Percentiles rank a stretch among this genome's conserved stretches.
Evolutionary conservation across 306 rosid species (phyloP).

Genomic region (Phaseolus lunatus): DNA sequence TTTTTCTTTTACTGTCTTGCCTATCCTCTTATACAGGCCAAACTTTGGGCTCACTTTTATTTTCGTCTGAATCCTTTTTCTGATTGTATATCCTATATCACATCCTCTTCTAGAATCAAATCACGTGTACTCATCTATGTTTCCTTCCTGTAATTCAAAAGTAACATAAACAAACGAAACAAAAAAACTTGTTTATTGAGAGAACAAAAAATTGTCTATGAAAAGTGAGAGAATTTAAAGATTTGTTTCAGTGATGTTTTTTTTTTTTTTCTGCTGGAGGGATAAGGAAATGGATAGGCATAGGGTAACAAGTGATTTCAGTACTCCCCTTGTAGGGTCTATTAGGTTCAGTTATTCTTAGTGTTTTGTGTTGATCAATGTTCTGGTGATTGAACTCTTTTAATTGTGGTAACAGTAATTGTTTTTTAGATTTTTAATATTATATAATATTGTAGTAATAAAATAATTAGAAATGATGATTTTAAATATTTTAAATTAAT

Average conservation of each 20-base stretch:
- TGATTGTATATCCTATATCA: too few species aligned
- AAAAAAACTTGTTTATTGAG: not conserved
- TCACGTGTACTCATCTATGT: too few species aligned
- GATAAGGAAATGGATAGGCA: not conserved
- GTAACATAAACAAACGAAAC: not conserved
- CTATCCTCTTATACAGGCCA: too few species aligned
- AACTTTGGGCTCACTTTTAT: too few species aligned
- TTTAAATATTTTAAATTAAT: too few species aligned
- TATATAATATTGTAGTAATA: too few species aligned
- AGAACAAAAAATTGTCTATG: too few species aligned
- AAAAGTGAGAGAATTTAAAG: not conserved
- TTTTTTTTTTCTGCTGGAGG: not conserved
- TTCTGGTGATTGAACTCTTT: not conserved
- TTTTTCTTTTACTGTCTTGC: too few species aligned
- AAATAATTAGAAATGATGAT: not conserved
- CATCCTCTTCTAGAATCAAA: too few species aligned
- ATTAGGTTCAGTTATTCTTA: slow-evolving; percentile 1
- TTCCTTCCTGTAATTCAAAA: not conserved
- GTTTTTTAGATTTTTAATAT: too few species aligned
- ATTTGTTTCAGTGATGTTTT: not conserved
- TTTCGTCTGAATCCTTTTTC: too few species aligned
- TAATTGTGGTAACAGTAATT: not conserved
- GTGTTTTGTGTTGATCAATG: slow-evolving; percentile 24
- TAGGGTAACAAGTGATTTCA: not conserved
- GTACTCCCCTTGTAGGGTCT: not conserved